A percentile compares a stretch with the other conserved stretches of the same genome.
Evolutionary conservation across 345 rosid genomes (phyloP).

Genomic region (Rhizophora apiculata): DNA sequence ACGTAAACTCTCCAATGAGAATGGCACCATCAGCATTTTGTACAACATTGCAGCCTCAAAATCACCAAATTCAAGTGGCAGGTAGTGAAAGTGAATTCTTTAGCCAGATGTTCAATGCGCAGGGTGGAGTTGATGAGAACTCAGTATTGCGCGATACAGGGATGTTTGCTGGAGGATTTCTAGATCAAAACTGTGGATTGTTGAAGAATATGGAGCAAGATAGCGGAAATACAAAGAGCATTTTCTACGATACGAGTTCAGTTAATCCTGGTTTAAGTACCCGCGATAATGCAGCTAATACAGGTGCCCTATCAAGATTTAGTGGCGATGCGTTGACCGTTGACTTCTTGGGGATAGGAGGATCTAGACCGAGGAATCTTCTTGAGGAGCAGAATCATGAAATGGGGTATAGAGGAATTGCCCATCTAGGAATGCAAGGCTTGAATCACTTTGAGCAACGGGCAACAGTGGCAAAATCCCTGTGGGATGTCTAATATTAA

Average conservation of each 20-base stretch:
- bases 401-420: conserved; percentile 29
- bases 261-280: conserved; percentile 8
- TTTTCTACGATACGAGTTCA: conserved; percentile 15
- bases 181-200: conserved; percentile 19
- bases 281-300: neutral
- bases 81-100: conserved; percentile 3
- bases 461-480: conserved; percentile 31
- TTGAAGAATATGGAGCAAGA: conserved; percentile 20
- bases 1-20: conserved; percentile 27
- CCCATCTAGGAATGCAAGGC: conserved; percentile 22
- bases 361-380: conserved; percentile 29
- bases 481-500: conserved; percentile 36
- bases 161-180: conserved; percentile 19
- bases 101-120: conserved; percentile 23
- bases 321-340: conserved; percentile 43
- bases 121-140: conserved; percentile 4
- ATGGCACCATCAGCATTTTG: conserved; percentile 31
- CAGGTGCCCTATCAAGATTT: conserved; percentile 20
- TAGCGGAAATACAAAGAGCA: neutral
- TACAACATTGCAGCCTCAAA: neutral
- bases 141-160: conserved; percentile 11
- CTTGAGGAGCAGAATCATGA: conserved; percentile 33
- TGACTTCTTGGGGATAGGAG: conserved; percentile 61
- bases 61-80: conserved; percentile 8
- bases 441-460: conserved; percentile 38